A percentile compares a stretch with the other conserved stretches of the same genome.
Evolutionary conservation across 768 basidiomycete species (phyloP).

Genomic region (Boletus rubescentipes): DNA sequence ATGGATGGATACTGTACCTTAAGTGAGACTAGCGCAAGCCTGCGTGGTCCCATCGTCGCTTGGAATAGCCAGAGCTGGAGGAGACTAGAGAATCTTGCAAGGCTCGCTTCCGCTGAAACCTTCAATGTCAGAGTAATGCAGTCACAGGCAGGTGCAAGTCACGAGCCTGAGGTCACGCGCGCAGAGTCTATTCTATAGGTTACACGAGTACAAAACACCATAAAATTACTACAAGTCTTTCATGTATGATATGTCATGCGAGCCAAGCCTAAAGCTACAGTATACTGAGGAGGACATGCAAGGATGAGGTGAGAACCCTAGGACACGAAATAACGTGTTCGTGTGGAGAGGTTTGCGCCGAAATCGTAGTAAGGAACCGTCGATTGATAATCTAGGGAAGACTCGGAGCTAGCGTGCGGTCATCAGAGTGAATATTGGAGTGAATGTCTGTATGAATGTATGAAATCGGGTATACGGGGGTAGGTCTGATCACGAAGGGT

Average conservation of each 20-base stretch:
- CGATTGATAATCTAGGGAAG: constrained; percentile 2
- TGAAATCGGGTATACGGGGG: constrained; percentile 27
- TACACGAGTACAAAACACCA: neutral
- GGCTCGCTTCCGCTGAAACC: neutral
- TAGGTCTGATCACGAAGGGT: constrained; percentile 29
- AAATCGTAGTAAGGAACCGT: neutral
- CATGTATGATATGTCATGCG: neutral
- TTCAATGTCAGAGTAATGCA: neutral
- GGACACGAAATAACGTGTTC: constrained; percentile 9
- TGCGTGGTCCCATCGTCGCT: constrained; percentile 26
- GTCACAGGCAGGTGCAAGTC: neutral
- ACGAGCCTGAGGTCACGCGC: no score
- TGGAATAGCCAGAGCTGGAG: neutral
- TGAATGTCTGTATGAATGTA: constrained; percentile 18
- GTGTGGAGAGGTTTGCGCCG: neutral
- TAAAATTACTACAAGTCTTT: constrained; percentile 3
- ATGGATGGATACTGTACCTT: constrained; percentile 22
- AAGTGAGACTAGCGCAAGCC: constrained; percentile 18
- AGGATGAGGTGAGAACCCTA: neutral
- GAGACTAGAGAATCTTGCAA: neutral
- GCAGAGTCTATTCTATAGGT: neutral
- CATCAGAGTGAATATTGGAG: constrained; percentile 9
- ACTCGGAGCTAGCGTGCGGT: neutral
- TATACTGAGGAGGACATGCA: constrained; percentile 11
- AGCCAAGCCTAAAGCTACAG: constrained; percentile 11